These are phyloP conservation scores for Gynochthodes officinalis DNA, from an alignment of 257 asterid genomes.

Conservation along the genomic window DNA sequence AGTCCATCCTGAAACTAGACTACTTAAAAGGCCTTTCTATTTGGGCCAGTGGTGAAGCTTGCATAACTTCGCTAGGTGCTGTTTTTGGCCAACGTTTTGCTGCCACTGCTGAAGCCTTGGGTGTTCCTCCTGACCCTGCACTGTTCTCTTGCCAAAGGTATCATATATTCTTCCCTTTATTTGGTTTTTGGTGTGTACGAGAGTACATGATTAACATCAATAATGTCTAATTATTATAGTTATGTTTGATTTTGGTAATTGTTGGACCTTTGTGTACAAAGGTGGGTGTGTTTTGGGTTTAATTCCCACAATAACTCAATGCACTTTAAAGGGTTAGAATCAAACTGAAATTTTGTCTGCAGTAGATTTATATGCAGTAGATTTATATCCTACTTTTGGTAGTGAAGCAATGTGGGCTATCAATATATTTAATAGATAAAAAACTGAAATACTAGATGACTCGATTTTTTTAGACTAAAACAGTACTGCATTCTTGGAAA, in stretches of 20 bases:
- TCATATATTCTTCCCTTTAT: no score
- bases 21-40: slow-evolving; percentile 56
- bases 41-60: slow-evolving; percentile 48
- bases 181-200: neutral
- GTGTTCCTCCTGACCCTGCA: slow-evolving; percentile 48
- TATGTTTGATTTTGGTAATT: neutral
- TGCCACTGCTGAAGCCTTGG: slow-evolving; percentile 52
- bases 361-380: no score
- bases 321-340: no score
- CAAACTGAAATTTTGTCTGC: no score
- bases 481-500: neutral
- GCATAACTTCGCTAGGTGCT: slow-evolving; percentile 56
- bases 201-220: neutral
- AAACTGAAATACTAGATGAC: neutral
- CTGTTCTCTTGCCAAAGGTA: slow-evolving; percentile 69
- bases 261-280: no score
- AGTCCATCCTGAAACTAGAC: slow-evolving; percentile 64
- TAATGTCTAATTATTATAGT: neutral
- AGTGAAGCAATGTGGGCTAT: neutral
- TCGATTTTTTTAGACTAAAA: neutral
- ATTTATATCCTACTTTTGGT: neutral
- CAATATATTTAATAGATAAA: no score
- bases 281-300: no score
- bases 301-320: no score
- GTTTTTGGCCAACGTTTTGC: slow-evolving; percentile 64